These are phyloP conservation scores for Testicularia cyperi DNA, from an alignment of 1,284 basidiomycete species.

Conservation along the genomic window DNA sequence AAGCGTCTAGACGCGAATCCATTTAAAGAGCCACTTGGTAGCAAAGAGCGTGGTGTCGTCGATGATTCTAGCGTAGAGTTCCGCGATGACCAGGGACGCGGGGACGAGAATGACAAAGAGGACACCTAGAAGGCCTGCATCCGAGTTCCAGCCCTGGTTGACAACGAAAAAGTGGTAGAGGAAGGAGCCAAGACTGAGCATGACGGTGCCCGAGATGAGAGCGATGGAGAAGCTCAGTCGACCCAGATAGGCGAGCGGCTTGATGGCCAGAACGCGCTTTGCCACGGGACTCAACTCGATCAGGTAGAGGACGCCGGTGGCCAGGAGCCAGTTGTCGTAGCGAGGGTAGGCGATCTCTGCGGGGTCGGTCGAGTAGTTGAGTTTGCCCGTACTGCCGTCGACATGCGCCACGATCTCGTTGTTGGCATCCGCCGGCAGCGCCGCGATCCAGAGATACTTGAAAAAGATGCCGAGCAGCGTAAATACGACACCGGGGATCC, in stretches of 20 bases:
- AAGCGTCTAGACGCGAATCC: constrained; percentile 15
- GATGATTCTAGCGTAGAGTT: constrained; percentile 18
- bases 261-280: constrained; percentile 7
- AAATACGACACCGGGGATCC: constrained; percentile 18
- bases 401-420: constrained; percentile 35
- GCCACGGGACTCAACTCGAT: constrained; percentile 23
- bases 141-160: constrained; percentile 7
- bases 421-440: constrained; percentile 10
- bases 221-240: constrained; percentile 39
- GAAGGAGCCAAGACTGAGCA: constrained; percentile 37
- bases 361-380: constrained; percentile 23
- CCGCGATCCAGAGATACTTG: constrained; percentile 47
- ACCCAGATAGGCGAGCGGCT: constrained; percentile 16
- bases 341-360: constrained; percentile 25
- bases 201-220: constrained; percentile 39
- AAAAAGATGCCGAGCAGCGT: constrained; percentile 19
- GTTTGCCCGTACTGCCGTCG: constrained; percentile 29
- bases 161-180: constrained; percentile 14
- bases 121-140: constrained; percentile 12
- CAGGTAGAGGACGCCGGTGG: constrained; percentile 30
- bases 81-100: constrained; percentile 7
- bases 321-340: constrained; percentile 47
- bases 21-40: constrained; percentile 33
- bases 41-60: constrained; percentile 21
- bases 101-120: constrained; percentile 27